phyloP scores from a whole-genome alignment of 108 stramenopile genomes.

The Bacterosira constricta region DNA sequence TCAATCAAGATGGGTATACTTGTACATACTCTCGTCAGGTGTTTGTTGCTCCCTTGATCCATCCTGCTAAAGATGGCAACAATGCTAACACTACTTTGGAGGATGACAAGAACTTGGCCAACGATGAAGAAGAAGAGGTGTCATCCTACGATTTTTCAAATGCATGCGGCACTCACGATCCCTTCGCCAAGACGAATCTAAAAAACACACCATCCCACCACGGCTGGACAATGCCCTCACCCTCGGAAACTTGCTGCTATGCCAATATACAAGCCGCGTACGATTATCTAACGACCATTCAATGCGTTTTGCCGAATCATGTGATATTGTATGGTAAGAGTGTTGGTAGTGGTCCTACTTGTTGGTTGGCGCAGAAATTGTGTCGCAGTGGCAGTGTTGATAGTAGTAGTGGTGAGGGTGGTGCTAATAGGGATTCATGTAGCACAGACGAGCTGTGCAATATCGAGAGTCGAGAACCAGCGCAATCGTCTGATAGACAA shows the following conservation, averaged over 20 bases:
- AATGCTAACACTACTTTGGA: not conserved
- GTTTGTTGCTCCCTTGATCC: conserved; percentile 40
- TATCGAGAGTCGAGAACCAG: not conserved
- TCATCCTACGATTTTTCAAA: not conserved
- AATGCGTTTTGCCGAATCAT: conserved; percentile 49
- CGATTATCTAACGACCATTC: conserved; percentile 55
- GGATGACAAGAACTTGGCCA: not conserved
- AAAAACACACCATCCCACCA: not conserved
- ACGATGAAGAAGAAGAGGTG: not conserved
- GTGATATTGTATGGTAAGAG: conserved; percentile 79
- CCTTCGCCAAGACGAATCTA: not conserved
- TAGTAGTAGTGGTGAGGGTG: not conserved
- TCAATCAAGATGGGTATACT: not conserved
- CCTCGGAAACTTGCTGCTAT: conserved; percentile 67
- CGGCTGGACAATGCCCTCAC: conserved; percentile 24
- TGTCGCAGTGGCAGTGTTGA: not conserved
- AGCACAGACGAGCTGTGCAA: not conserved
- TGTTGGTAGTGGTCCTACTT: conserved; percentile 72
- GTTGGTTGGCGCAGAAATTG: conserved; percentile 64
- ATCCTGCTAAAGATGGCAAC: not conserved
- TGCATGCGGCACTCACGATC: not conserved
- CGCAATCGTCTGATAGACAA: not conserved
- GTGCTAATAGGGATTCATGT: not conserved
- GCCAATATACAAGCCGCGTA: conserved; percentile 78
- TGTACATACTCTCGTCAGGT: not conserved